A percentile compares a stretch with the other conserved stretches of the same genome.
Conservation (phyloP, 2,329 filamentous ascomycete species). For the Albifimbria verrucaria region DNA sequence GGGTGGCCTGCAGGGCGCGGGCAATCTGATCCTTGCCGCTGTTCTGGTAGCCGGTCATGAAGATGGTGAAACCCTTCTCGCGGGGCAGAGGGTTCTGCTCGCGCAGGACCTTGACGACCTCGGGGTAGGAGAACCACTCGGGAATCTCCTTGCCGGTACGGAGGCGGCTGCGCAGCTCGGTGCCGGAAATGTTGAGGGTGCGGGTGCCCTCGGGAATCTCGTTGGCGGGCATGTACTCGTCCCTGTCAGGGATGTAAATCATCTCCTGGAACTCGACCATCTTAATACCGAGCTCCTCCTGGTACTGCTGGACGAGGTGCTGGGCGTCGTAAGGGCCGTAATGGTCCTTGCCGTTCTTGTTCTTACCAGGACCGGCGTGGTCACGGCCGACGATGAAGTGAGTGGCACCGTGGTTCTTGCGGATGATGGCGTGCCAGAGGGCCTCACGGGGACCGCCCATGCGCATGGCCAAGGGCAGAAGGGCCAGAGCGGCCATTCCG, state of each 20-base stretch:
- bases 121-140: conserved; percentile 99
- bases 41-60: conserved; percentile 96
- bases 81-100: conserved; percentile 92
- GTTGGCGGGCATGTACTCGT: conserved; percentile 94
- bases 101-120: conserved; percentile 93
- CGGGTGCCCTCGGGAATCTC: conserved; percentile 80
- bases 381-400: conserved; percentile 99
- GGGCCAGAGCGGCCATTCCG: conserved; percentile 95
- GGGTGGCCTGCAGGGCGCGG: conserved; percentile 89
- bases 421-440: conserved; percentile 99
- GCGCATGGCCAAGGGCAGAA: conserved; percentile 94
- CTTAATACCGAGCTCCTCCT: conserved; percentile 93
- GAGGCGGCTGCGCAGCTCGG: conserved; percentile 88
- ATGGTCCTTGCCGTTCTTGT: conserved; percentile 93
- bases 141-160: conserved; percentile 92
- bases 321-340: conserved; percentile 98
- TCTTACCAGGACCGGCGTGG: conserved; percentile 96
- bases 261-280: conserved; percentile 99
- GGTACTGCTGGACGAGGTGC: conserved; percentile 93
- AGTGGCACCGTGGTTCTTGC: conserved; percentile 98
- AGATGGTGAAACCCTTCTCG: conserved; percentile 95
- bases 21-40: conserved; percentile 95
- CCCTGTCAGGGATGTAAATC: conserved; percentile 95
- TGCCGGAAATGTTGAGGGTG: conserved; percentile 83
- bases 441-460: conserved; percentile 98